phyloP scores from a whole-genome alignment of 2,329 filamentous ascomycete genomes.

The Colletotrichum sp. region DNA sequence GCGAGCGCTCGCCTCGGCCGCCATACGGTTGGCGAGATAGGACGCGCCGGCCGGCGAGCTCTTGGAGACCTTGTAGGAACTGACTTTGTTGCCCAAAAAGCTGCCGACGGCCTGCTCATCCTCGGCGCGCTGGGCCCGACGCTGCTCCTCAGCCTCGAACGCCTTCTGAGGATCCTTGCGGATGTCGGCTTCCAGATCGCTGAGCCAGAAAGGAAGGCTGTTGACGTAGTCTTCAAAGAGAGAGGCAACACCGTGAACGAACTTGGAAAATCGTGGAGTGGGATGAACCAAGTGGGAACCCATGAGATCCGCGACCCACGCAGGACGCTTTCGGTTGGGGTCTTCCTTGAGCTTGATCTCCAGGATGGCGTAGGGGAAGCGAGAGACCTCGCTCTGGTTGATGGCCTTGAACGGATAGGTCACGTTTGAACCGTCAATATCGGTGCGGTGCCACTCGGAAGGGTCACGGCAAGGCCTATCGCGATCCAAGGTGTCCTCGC shows the following conservation, averaged over 20 bases:
- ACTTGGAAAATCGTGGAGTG: constrained; percentile 92
- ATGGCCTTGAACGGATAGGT: constrained; percentile 87
- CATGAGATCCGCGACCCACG: constrained; percentile 93
- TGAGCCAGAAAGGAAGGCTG: constrained; percentile 94
- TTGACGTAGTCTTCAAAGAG: constrained; percentile 97
- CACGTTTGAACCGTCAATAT: constrained; percentile 85
- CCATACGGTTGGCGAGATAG: constrained; percentile 62
- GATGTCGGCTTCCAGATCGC: constrained; percentile 90
- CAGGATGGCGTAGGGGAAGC: constrained; percentile 88
- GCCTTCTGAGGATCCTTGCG: constrained; percentile 89
- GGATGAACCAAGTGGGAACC: constrained; percentile 90
- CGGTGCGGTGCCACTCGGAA: constrained; percentile 86
- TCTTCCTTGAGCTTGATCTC: constrained; percentile 88
- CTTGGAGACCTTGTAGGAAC: constrained; percentile 63
- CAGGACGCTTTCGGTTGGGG: constrained; percentile 69
- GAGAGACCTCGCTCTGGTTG: constrained; percentile 87
- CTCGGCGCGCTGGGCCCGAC: constrained; percentile 79
- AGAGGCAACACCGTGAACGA: constrained; percentile 89
- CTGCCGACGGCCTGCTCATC: constrained; percentile 91
- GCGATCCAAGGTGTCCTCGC: constrained; percentile 76
- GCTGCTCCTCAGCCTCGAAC: constrained; percentile 89
- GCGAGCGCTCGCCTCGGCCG: constrained; percentile 45
- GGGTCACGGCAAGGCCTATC: constrained; percentile 90
- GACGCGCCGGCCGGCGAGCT: constrained; percentile 74
- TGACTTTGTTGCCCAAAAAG: constrained; percentile 69